A percentile compares a stretch with the other conserved stretches of the same genome.
Evolutionary conservation across 495 filamentous ascomycete genomes (phyloP).

Genomic region (Penicillium taxi): DNA sequence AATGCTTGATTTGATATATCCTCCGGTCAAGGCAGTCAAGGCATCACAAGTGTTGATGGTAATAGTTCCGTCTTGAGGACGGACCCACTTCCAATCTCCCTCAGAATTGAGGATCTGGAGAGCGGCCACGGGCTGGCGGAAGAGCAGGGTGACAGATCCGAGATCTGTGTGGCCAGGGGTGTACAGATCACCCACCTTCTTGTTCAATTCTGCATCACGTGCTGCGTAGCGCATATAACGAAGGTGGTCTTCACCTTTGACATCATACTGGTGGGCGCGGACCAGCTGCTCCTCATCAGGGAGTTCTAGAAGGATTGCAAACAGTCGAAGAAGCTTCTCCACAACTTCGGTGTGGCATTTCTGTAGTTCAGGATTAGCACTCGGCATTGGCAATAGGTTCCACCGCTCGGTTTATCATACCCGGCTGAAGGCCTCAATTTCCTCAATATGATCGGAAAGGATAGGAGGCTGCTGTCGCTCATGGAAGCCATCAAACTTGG

Average conservation of each 20-base stretch:
- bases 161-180: conserved; percentile 33
- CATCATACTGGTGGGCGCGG: conserved; percentile 39
- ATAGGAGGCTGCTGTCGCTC: conserved; percentile 31
- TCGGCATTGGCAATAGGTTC: neutral
- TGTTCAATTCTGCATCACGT: conserved; percentile 36
- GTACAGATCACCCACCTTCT: conserved; percentile 25
- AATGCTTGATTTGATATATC: conserved; percentile 44
- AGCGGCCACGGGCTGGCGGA: conserved; percentile 43
- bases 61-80: conserved; percentile 41
- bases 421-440: conserved; percentile 38
- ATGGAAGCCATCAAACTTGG: conserved; percentile 43
- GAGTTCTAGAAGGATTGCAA: conserved; percentile 44
- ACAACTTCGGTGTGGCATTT: conserved; percentile 44
- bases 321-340: conserved; percentile 44
- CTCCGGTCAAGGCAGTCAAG: conserved; percentile 39
- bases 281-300: conserved; percentile 43
- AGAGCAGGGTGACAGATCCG: conserved; percentile 36
- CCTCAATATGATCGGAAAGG: conserved; percentile 20
- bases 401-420: conserved; percentile 16
- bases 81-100: conserved; percentile 35
- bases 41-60: conserved; percentile 47
- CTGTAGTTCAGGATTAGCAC: conserved; percentile 8
- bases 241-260: conserved; percentile 41
- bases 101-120: conserved; percentile 37
- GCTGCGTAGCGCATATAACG: conserved; percentile 48